Base-by-base conservation (phyloP, 1,284 basidiomycete genomes). In the Kalmanozyma brasiliensis region DNA sequence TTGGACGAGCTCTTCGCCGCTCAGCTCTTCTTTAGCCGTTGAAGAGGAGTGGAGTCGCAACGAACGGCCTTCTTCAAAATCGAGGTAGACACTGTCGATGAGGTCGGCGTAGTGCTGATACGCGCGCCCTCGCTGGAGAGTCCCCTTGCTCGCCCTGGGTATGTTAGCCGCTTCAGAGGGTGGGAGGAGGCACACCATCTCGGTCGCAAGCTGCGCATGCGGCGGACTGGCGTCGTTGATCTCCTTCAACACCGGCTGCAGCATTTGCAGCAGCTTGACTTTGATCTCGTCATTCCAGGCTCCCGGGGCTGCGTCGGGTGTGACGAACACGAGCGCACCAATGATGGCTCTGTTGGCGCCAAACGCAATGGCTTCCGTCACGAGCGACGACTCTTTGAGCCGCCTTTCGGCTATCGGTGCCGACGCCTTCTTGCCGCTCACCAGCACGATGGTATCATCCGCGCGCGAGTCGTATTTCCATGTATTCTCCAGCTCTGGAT, bases 71-170 rank as follows among this genome's bases (percentile, higher is more conserved):
- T 68, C 52, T 49, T 77, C 69, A 17, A 75, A 77, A 19, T 63
- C 59, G 22, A 24, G 2, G 34, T 77, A 77, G 33, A 67, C 20
- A 5, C 48, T 42, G 19, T 68, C 64, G 43, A 77, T 65, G 1
- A 73, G 29, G 2, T 17, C 23, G 2, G 57, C 47, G 35, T 68
- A 66, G 37, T 63, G 60, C 42, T 52, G 42, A 24, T 73, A 60
- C 0, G 75, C 75, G 1, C 68, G 30, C 1, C 66, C 73, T 1
- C 72, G 68, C 36, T 77, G 75, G 0, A 77, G 55, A 8, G 66
- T 71, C 0, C 75, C 73, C 40, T 77, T 77, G 37, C 73, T 75
- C 14, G 73, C 72, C 5, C 71, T 36, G 4, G 75, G 75, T 7
- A 77, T 52, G 41, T 14, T 11, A 1, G 49, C 20, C 8, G 51